Evolutionary conservation across 768 basidiomycete genomes (phyloP).

Genomic region (Mycena indigotica): DNA sequence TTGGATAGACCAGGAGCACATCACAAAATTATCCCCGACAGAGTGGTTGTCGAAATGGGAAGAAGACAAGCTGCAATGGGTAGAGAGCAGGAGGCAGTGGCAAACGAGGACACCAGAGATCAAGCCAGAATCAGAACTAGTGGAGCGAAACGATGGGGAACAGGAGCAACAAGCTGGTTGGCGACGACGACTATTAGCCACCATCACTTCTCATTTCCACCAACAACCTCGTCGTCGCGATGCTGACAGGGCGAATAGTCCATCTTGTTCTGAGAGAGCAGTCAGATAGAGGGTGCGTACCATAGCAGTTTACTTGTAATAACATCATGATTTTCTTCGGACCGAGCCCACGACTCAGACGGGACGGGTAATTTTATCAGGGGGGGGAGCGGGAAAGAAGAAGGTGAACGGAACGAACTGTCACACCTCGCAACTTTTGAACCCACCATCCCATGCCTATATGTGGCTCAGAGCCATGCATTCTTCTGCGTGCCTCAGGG

Average conservation of each 20-base stretch:
- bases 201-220: neutral
- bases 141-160: neutral
- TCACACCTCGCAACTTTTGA: too few species aligned
- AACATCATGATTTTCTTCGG: neutral
- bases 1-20: conserved; percentile 7
- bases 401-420: too few species aligned
- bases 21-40: conserved; percentile 4
- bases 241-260: neutral
- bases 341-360: neutral
- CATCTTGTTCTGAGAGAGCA: neutral
- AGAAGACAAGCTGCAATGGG: conserved; percentile 11
- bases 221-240: neutral
- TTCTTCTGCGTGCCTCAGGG: conserved; percentile 1
- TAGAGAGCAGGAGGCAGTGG: conserved; percentile 9
- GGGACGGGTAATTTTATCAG: neutral
- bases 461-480: too few species aligned
- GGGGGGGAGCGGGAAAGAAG: neutral
- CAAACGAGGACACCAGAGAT: neutral
- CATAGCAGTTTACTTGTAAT: neutral
- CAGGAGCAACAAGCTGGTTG: conserved; percentile 1
- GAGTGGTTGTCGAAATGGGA: conserved; percentile 18
- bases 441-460: too few species aligned
- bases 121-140: neutral
- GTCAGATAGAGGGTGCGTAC: neutral
- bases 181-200: conserved; percentile 10